These are phyloP conservation scores for Eleusine coracana DNA, from an alignment of 176 grass and related monocot species.

Conservation along the genomic window DNA sequence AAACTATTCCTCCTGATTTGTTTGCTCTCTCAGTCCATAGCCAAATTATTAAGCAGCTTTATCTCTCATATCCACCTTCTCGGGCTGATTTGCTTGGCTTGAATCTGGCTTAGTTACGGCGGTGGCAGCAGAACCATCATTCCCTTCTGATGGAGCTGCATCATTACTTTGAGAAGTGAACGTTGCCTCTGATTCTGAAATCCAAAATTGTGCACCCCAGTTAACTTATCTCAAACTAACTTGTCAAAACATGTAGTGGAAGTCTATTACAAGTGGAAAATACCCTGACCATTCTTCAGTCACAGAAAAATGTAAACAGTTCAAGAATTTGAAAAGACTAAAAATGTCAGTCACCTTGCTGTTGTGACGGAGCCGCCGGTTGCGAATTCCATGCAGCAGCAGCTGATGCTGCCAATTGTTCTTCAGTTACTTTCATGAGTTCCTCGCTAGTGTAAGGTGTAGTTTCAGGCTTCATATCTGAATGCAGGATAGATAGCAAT, in stretches of 20 bases:
- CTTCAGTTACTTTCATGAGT: conserved; percentile 84
- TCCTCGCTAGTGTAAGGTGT: conserved; percentile 73
- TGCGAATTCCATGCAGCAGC: conserved; percentile 42
- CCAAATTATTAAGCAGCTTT: conserved; percentile 4
- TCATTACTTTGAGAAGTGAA: conserved; percentile 37
- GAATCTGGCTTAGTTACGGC: not conserved
- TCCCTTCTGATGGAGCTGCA: conserved; percentile 24
- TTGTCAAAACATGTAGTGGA: not conserved
- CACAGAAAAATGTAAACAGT: not conserved
- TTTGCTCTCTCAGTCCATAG: not conserved
- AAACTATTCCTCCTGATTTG: not conserved
- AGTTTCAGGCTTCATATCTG: conserved; percentile 68
- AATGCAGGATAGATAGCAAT: conserved; percentile 33
- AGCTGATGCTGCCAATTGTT: conserved; percentile 67
- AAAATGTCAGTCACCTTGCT: conserved; percentile 51
- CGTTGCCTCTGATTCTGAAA: conserved; percentile 52
- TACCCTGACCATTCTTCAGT: not conserved
- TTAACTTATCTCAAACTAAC: conserved; percentile 22
- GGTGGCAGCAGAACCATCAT: conserved; percentile 12
- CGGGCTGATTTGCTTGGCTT: conserved; percentile 31
- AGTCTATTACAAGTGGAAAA: not conserved
- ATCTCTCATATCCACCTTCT: conserved; percentile 42
- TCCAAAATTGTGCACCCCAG: not conserved
- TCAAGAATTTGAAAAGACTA: conserved; percentile 20
- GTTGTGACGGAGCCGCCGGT: conserved; percentile 35